Evolutionary conservation across 2,329 filamentous ascomycete species (phyloP).

Genomic region (Plectosphaerella sp.): DNA sequence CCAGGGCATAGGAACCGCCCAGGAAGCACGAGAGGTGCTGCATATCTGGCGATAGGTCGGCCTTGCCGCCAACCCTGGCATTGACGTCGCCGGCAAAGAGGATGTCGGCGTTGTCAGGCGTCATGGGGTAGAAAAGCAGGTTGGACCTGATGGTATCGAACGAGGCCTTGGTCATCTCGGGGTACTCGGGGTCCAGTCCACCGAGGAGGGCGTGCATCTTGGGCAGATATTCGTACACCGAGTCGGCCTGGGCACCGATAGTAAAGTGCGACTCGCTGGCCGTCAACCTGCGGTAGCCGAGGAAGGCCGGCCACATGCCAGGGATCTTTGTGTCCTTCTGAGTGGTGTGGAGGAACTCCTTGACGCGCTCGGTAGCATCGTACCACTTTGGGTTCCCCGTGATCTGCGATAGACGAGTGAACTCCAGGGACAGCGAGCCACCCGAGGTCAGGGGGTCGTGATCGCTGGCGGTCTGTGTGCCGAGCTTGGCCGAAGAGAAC

Average conservation of each 20-base stretch:
- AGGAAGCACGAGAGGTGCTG: slow-evolving; percentile 63
- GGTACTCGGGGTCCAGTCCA: slow-evolving; percentile 59
- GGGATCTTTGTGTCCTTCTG: slow-evolving; percentile 65
- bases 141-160: slow-evolving; percentile 57
- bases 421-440: slow-evolving; percentile 69
- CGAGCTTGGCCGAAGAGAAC: slow-evolving; percentile 35
- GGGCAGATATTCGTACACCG: slow-evolving; percentile 55
- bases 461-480: slow-evolving; percentile 27
- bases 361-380: slow-evolving; percentile 71
- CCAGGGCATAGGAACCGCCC: slow-evolving; percentile 62
- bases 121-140: slow-evolving; percentile 66
- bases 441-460: slow-evolving; percentile 38
- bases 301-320: slow-evolving; percentile 65
- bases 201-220: slow-evolving; percentile 61
- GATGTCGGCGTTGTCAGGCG: slow-evolving; percentile 53
- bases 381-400: slow-evolving; percentile 71
- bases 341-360: slow-evolving; percentile 58
- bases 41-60: slow-evolving; percentile 27
- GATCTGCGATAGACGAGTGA: slow-evolving; percentile 69
- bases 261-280: slow-evolving; percentile 33
- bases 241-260: slow-evolving; percentile 41
- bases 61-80: slow-evolving; percentile 17
- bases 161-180: slow-evolving; percentile 58
- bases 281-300: slow-evolving; percentile 57
- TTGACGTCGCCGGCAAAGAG: slow-evolving; percentile 48